Conservation (phyloP, 2,329 filamentous ascomycete genomes). For the Aspergillus caelatus region DNA sequence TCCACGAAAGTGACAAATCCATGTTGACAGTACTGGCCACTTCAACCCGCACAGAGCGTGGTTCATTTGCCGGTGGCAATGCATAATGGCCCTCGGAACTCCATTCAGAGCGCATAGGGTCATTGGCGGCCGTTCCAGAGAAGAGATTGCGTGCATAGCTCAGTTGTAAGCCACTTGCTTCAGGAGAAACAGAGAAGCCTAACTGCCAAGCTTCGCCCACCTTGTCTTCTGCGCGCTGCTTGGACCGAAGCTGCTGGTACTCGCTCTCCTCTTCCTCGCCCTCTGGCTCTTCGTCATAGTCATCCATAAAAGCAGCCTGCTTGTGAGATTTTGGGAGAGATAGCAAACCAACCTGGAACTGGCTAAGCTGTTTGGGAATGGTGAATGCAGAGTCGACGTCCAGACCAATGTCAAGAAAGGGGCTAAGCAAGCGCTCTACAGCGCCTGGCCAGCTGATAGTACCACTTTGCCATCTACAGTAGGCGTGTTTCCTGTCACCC, state of each 20-base stretch:
- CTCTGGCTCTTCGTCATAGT: conserved; percentile 30
- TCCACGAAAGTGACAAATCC: conserved; percentile 37
- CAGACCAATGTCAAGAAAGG: conserved; percentile 27
- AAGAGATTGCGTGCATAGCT: conserved; percentile 44
- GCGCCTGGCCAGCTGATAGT: conserved; percentile 36
- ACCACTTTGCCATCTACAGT: conserved; percentile 43
- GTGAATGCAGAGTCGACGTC: conserved; percentile 23
- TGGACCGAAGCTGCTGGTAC: conserved; percentile 16
- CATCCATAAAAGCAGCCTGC: conserved; percentile 11
- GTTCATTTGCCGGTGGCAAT: conserved; percentile 29
- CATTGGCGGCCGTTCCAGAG: conserved; percentile 34
- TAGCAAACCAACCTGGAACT: conserved; percentile 38
- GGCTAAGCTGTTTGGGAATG: conserved; percentile 28
- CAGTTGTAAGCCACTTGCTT: conserved; percentile 31
- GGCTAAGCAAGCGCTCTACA: conserved; percentile 26
- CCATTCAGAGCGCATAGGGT: conserved; percentile 43
- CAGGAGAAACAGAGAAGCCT: conserved; percentile 32
- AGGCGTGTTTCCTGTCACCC: conserved; percentile 32
- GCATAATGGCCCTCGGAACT: conserved; percentile 44
- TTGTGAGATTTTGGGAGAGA: conserved; percentile 27
- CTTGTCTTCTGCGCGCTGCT: conserved; percentile 24
- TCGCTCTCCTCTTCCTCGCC: conserved; percentile 24
- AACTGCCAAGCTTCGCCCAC: conserved; percentile 39
- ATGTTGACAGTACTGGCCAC: conserved; percentile 30
- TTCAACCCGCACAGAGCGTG: conserved; percentile 39